Evolutionary conservation across 2,329 filamentous ascomycete species (phyloP).

Genomic region (Claviceps pusilla): DNA sequence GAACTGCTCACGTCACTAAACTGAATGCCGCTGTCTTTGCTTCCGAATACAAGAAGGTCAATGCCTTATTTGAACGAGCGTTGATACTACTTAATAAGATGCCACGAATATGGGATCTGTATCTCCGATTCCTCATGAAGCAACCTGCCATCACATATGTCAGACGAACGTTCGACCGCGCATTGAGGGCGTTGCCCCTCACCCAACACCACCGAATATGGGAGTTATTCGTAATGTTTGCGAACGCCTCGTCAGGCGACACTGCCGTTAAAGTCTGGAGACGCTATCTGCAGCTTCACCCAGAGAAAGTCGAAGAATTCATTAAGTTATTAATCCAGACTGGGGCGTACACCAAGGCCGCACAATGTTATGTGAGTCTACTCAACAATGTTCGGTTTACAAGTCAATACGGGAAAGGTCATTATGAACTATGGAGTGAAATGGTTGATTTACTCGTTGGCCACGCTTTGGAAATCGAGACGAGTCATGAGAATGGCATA

Average conservation of each 20-base stretch:
- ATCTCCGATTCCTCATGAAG: conserved; percentile 73
- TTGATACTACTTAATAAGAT: conserved; percentile 95
- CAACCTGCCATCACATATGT: conserved; percentile 86
- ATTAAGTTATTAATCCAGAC: conserved; percentile 76
- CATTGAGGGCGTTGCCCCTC: conserved; percentile 76
- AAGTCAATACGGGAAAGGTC: conserved; percentile 86
- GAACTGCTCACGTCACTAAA: conserved; percentile 64
- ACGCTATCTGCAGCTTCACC: conserved; percentile 92
- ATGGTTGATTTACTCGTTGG: conserved; percentile 91
- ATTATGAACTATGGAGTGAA: conserved; percentile 94
- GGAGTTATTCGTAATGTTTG: conserved; percentile 81
- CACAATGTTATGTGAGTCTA: conserved; percentile 79
- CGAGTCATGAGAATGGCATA: conserved; percentile 65
- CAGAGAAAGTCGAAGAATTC: conserved; percentile 88
- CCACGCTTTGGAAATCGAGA: conserved; percentile 74
- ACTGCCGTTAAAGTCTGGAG: conserved; percentile 90
- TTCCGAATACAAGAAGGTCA: conserved; percentile 81
- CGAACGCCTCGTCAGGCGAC: conserved; percentile 74
- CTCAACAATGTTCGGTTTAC: conserved; percentile 81
- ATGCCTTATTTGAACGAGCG: conserved; percentile 82
- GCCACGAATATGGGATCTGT: conserved; percentile 97
- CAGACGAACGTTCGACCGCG: conserved; percentile 78
- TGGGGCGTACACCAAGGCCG: conserved; percentile 77
- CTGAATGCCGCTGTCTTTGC: conserved; percentile 70
- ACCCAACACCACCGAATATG: conserved; percentile 94